phyloP scores from a whole-genome alignment of 495 filamentous ascomycete species.

The Aspergillus biplanus region DNA sequence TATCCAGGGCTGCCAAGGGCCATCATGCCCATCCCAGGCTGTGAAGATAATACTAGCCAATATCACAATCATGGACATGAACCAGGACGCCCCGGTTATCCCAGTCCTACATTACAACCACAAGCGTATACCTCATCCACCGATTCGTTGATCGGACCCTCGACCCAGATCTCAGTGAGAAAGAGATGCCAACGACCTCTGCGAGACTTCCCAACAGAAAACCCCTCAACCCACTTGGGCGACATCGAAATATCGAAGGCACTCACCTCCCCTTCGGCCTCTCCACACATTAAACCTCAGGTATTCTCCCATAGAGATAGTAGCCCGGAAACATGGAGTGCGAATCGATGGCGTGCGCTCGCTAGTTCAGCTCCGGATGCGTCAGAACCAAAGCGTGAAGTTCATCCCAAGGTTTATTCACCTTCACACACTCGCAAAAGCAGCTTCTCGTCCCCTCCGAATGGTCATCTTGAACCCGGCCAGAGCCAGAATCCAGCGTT shows the following conservation, averaged over 20 bases:
- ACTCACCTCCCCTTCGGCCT: constrained; percentile 32
- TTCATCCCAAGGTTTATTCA: constrained; percentile 24
- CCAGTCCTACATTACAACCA: constrained; percentile 10
- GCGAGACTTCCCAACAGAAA: constrained; percentile 21
- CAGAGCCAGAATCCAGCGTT: background rate
- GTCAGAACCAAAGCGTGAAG: constrained; percentile 14
- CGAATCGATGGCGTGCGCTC: constrained; percentile 24
- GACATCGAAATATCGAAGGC: constrained; percentile 40
- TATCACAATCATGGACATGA: constrained; percentile 4
- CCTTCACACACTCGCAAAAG: constrained; percentile 38
- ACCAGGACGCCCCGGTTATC: background rate
- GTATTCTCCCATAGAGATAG: constrained; percentile 27
- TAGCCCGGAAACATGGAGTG: constrained; percentile 21
- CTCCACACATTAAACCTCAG: constrained; percentile 29
- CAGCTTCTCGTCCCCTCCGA: constrained; percentile 20
- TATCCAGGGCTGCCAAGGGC: background rate
- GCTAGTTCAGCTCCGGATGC: constrained; percentile 11
- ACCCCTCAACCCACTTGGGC: constrained; percentile 34
- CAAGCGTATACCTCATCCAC: constrained; percentile 26
- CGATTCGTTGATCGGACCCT: constrained; percentile 25
- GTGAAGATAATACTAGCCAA: constrained; percentile 10
- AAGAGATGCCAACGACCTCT: constrained; percentile 32
- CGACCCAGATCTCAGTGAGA: constrained; percentile 29
- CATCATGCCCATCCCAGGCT: background rate
- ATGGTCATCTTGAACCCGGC: background rate